Evolutionary conservation across 169 alveolate genomes (phyloP).

Genomic region (Eimeria maxima): DNA sequence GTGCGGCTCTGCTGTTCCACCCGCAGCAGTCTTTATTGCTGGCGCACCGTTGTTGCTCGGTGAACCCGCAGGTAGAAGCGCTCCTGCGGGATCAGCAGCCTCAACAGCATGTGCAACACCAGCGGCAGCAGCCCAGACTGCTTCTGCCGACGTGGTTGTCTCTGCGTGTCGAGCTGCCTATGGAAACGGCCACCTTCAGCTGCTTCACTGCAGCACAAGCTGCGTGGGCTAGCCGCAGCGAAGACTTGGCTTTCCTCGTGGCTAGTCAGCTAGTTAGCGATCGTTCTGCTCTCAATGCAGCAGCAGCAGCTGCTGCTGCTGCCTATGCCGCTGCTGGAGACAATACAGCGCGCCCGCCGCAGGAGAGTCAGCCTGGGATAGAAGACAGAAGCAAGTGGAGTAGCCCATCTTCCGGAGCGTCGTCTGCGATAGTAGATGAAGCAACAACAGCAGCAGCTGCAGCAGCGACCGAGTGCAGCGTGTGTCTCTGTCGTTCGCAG

Average conservation of each 20-base stretch:
- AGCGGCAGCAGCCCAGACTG: constrained; percentile 40
- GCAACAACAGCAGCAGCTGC: constrained; percentile 44
- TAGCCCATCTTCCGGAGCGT: not conserved
- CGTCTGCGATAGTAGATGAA: not conserved
- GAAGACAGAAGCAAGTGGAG: constrained; percentile 30
- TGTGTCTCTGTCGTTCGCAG: constrained; percentile 13
- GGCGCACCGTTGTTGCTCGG: constrained; percentile 35
- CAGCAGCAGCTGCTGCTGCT: constrained; percentile 59
- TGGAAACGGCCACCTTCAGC: not conserved
- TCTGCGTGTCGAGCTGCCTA: constrained; percentile 64
- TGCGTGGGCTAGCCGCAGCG: constrained; percentile 75
- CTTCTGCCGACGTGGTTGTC: constrained; percentile 66
- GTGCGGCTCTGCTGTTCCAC: constrained; percentile 55
- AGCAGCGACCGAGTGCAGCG: constrained; percentile 52
- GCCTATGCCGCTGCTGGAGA: constrained; percentile 26
- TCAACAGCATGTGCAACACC: constrained; percentile 3
- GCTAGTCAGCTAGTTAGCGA: constrained; percentile 33
- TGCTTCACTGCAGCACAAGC: constrained; percentile 70
- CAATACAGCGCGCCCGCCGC: not conserved
- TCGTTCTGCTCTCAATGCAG: constrained; percentile 31
- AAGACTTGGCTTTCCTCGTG: constrained; percentile 58
- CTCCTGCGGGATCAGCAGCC: constrained; percentile 27
- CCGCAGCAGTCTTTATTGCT: constrained; percentile 77
- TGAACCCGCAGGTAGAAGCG: constrained; percentile 46
- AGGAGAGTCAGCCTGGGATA: not conserved